Evolutionary conservation across 1,139 yeast genomes (phyloP).

Genomic region (Pichia sp.): DNA sequence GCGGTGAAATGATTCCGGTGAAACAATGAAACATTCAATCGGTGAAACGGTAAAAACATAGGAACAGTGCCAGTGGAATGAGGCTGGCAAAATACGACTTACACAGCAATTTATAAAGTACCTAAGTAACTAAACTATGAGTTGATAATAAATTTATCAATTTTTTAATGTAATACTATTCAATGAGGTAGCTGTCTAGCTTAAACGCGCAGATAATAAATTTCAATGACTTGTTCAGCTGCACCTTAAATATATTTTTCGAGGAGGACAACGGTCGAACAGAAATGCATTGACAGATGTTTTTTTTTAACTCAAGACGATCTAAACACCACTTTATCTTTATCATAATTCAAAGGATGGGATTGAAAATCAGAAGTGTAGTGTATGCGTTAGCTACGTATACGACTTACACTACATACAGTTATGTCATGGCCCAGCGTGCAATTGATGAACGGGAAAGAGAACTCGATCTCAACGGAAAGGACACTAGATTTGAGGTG

Average conservation of each 20-base stretch:
- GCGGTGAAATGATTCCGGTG: background rate
- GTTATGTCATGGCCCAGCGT: conserved; percentile 52
- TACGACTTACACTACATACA: conserved; percentile 48
- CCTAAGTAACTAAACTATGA: background rate
- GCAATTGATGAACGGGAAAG: conserved; percentile 51
- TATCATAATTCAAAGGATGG: conserved; percentile 5
- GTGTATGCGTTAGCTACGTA: conserved; percentile 56
- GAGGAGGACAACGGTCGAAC: no score
- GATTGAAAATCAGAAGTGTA: conserved; percentile 12
- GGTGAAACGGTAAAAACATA: background rate
- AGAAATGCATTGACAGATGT: no score
- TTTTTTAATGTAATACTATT: no score
- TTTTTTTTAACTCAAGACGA: no score
- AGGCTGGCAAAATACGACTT: background rate
- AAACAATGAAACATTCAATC: background rate
- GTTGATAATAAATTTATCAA: background rate
- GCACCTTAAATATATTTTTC: no score
- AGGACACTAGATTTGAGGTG: conserved; percentile 38
- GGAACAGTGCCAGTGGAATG: background rate
- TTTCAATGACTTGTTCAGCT: no score
- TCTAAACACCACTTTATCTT: no score
- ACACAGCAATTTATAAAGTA: conserved; percentile 3
- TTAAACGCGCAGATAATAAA: no score
- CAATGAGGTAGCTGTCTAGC: no score
- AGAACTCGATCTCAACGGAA: conserved; percentile 17